Evolutionary conservation across 371 early-diverging fungal species (phyloP), one percentile per base, ranked within the genome.

Genomic region (Rhizomucor pusillus): DNA sequence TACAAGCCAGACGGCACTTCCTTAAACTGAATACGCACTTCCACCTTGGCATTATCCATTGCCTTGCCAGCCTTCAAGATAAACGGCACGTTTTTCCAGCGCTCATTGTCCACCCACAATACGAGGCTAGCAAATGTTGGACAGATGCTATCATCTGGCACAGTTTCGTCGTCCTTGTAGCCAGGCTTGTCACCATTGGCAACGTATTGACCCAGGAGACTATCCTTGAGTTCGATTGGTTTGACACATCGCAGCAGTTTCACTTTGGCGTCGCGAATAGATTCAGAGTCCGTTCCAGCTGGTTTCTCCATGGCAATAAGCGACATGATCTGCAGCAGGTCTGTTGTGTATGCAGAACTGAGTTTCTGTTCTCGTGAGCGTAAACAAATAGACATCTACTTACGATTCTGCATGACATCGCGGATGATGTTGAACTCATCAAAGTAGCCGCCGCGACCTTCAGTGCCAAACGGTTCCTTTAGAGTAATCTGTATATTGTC

Each of bases 361-460:
- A n/a, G n/a, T n/a, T n/a, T n/a, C n/a, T n/a, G n/a, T n/a, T n/a
- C n/a, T n/a, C n/a, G n/a, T n/a, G n/a, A n/a, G n/a, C n/a, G n/a
- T n/a, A n/a, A 37, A 11, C 37, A 37, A 37, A 37, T 37, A 37
- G 37, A 37, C 37, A 11, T 16, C 11, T 33, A 13, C 79, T 63
- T 78, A 84, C 86, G 91, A 80, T 99, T 99, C 79, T 99, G 99
- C 89, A 99, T 95, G 19, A 99, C 98, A 67, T 99, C 99, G 56
- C 99, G 93, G 59, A 99, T 95, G 49, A 98, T 96, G 33, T 99
- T 99, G 70, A 90, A 95, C 70, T 97, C 92, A 69, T 99, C 97
- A 86, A 99, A 99, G 81, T 99, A 99, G 1, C 97, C 95, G 37
- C 99, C 98, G 29, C 99, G 91, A 37, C 99, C 99, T 66, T 98